Percentiles rank a stretch among this genome's conserved stretches.
Conservation (phyloP, 108 stramenopile genomes). For the Nannochloropsis gaditana region DNA sequence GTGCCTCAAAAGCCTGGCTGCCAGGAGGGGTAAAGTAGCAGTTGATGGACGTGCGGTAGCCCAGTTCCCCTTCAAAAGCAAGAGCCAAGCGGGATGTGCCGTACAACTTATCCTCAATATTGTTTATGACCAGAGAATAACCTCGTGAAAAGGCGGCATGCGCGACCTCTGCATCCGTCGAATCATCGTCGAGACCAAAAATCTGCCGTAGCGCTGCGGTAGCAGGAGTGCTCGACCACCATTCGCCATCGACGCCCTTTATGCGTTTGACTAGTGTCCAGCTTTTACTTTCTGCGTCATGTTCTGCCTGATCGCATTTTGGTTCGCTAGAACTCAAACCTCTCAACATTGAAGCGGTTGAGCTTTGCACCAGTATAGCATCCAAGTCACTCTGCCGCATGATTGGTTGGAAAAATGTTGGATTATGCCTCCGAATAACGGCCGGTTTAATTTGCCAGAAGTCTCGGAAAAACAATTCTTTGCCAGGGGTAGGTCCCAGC, state of each 20-base stretch:
- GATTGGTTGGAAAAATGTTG: background rate
- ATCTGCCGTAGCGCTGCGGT: background rate
- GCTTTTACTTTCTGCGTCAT: background rate
- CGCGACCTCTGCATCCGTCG: slow-evolving; percentile 21
- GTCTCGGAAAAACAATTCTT: background rate
- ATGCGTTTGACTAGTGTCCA: slow-evolving; percentile 17
- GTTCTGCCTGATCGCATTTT: background rate
- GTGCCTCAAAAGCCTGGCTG: slow-evolving; percentile 39
- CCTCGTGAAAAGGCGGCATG: slow-evolving; percentile 25
- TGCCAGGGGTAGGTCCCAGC: slow-evolving; percentile 16
- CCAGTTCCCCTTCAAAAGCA: slow-evolving; percentile 34
- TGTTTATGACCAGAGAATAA: slow-evolving; percentile 35
- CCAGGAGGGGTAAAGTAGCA: slow-evolving; percentile 41
- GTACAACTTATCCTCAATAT: slow-evolving; percentile 32
- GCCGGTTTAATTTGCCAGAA: slow-evolving; percentile 17
- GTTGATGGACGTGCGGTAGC: slow-evolving; percentile 37
- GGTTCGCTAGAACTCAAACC: background rate
- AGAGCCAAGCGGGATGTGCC: slow-evolving; percentile 21
- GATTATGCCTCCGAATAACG: slow-evolving; percentile 15
- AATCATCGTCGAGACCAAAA: background rate
- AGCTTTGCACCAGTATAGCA: background rate
- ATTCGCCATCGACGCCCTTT: background rate
- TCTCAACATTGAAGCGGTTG: background rate
- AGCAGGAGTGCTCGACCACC: background rate
- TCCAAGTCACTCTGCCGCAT: background rate